Evolutionary conservation across 768 basidiomycete species (phyloP), one percentile per base, ranked within the genome.

Genomic region (Dacryopinax spathularia): DNA sequence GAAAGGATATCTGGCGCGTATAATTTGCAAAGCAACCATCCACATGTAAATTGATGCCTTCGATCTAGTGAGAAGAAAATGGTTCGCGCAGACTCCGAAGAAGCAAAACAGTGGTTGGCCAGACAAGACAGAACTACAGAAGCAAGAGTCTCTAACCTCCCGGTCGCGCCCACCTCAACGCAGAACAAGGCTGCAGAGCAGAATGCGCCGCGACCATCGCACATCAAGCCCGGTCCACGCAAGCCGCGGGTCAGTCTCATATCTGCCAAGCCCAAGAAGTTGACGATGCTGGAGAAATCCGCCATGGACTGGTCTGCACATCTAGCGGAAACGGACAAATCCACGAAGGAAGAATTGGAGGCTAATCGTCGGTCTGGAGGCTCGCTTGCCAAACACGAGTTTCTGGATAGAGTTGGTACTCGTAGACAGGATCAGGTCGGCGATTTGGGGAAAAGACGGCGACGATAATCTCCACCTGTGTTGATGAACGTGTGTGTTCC

Each of bases 281-380:
- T 93, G 7, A 84, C 87, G 25, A 91, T 89, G 27, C 77, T 93
- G 15, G 89, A 91, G 66, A 92, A 91, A 72, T 89, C 88, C 0
- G 83, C 86, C 13, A 83, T 93, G 81, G 91, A 93, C 70, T 93
- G 91, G 91, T 79, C 79, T 31, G 73, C 82, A 0, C 89, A 91
- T 68, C 73, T 89, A 15, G 73, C 78, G 20, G 69, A 72, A 20
- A 63, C 76, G 0, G 64, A 64, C 33, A 62, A 66, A 13, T 80
- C 76, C 2, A 69, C 85, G 9, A 80, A 82, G 65, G 85, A 89
- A 67, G 87, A 89, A 65, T 78, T 93, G n/a, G 82, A 87, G 60
- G 82, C 82, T 2, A 86, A 90, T 65, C 77, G 85, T 56, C 80
- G 85, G 39, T 63, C 37, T 10, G 82, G 84, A 0, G 89, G 87